A percentile compares a stretch with the other conserved stretches of the same genome.
Conservation (phyloP, 2,329 filamentous ascomycete genomes). For the Thelonectria blattea region DNA sequence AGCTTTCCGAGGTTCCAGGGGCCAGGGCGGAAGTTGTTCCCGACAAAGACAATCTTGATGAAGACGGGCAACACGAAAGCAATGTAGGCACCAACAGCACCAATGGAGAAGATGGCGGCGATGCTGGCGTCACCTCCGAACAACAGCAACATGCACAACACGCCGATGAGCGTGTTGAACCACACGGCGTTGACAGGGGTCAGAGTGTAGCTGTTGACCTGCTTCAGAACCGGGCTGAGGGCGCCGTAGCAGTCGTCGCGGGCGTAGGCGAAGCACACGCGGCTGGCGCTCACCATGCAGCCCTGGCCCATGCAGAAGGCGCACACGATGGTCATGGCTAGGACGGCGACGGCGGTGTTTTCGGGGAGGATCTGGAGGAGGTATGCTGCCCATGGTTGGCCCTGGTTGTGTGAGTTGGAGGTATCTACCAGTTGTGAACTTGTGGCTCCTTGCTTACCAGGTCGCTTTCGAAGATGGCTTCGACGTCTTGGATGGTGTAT, state of each 20-base stretch:
- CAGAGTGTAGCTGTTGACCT: constrained; percentile 16
- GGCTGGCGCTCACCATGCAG: constrained; percentile 19
- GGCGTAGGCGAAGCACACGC: constrained; percentile 22
- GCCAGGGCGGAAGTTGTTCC: constrained; percentile 21
- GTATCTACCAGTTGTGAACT: rapidly evolving
- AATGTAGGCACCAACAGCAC: constrained; percentile 20
- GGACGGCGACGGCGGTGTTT: constrained; percentile 12
- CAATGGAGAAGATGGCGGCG: constrained; percentile 20
- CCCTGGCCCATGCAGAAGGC: constrained; percentile 22
- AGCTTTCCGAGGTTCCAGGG: constrained; percentile 22
- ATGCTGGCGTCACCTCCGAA: constrained; percentile 23
- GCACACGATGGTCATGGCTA: constrained; percentile 19
- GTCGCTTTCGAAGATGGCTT: constrained; percentile 20
- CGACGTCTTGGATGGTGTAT: constrained; percentile 21
- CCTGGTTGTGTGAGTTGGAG: constrained; percentile 1
- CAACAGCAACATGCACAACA: constrained; percentile 19
- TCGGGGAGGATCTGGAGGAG: constrained; percentile 15
- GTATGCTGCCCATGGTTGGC: constrained; percentile 22
- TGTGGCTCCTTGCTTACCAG: constrained; percentile 6
- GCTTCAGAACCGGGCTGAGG: constrained; percentile 15
- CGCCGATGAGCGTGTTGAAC: constrained; percentile 22
- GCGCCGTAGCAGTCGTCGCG: constrained; percentile 22
- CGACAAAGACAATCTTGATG: constrained; percentile 21
- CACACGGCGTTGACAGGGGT: constrained; percentile 22
- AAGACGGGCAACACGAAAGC: constrained; percentile 21